Base-by-base conservation (phyloP, 2,329 filamentous ascomycete genomes). In the Aspergillus neotritici region DNA sequence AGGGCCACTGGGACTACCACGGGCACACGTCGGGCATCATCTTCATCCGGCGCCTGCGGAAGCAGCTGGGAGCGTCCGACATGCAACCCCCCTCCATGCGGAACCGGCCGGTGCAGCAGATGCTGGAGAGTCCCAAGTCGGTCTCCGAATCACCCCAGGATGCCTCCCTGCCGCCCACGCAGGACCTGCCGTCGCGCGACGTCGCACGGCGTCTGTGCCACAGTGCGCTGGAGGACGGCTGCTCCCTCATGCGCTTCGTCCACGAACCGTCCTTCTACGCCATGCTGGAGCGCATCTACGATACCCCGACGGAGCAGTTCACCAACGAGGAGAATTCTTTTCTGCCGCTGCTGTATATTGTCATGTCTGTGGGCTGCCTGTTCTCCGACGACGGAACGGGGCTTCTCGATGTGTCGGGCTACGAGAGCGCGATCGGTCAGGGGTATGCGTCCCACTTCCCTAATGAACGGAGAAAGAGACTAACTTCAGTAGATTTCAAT, bases 1-100 rank as follows among this genome's bases (percentile, higher is more conserved):
- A 83, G 56, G 91, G 91, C 33, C 82, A 93, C 55, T 94, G 89
- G 82, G 90, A 97, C 65, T 98, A 95, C 58, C 88, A 94, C 60
- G 93, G 93, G 37, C 86, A 87, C 51, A 96, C 91, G 0, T 97
- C 93, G 0, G 90, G 91, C 3, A 78, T 90, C 34, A 87, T 91
- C 50, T 98, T 96, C 63, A 77, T 96, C 55, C 80, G 82, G 51
- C 82, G 87, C 42, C 84, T 98, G 77, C 84, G 88, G 57, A 86
- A 94, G 58, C 86, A 95, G 59, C 87, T 96, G 53, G 84, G 87
- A 37, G 83, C 56, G 67, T 65, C 57, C 60, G 79, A 48, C 75
- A 81, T 13, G 80, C 84, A 60, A 66, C 83, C 48, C 72, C 77
- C 40, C 64, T 73, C 49, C 62, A 15, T 69, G 63, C 34, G 75